A percentile compares a stretch with the other conserved stretches of the same genome.
phyloP scores from a whole-genome alignment of 1,284 basidiomycete genomes.

The Papiliotrema flavescens region DNA sequence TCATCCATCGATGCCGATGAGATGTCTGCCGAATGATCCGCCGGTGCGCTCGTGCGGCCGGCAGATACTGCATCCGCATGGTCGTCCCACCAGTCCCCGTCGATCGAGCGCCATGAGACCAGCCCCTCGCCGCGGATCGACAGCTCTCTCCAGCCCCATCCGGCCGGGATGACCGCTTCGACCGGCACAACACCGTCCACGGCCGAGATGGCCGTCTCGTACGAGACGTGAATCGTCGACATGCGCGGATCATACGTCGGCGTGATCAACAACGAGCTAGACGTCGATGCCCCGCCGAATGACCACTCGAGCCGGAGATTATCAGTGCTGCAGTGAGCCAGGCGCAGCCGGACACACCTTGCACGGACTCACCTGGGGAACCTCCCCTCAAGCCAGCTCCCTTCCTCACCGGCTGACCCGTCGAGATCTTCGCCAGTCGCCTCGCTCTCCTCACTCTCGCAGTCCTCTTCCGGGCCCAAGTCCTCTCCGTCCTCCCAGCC shows the following conservation, averaged over 20 bases:
- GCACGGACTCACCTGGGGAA: slow-evolving; percentile 33
- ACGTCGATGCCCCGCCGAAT: slow-evolving; percentile 13
- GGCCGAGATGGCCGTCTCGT: slow-evolving; percentile 9
- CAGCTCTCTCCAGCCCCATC: slow-evolving; percentile 39
- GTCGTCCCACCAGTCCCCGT: slow-evolving; percentile 19
- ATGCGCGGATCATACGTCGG: slow-evolving; percentile 21
- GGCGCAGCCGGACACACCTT: not conserved
- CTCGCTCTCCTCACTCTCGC: slow-evolving; percentile 9
- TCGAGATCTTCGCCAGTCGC: slow-evolving; percentile 17
- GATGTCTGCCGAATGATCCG: not conserved
- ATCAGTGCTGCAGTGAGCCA: slow-evolving; percentile 29
- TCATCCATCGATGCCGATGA: slow-evolving; percentile 13
- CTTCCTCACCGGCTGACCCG: too few species aligned
- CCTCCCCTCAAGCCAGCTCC: slow-evolving; percentile 38
- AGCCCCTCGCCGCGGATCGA: slow-evolving; percentile 29
- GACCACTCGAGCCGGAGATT: slow-evolving; percentile 35
- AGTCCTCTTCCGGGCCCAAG: slow-evolving; percentile 15
- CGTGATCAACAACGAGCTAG: slow-evolving; percentile 18
- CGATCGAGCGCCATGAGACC: slow-evolving; percentile 26
- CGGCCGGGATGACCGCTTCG: slow-evolving; percentile 28
- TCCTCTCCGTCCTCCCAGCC: slow-evolving; percentile 40
- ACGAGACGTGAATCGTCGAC: slow-evolving; percentile 25
- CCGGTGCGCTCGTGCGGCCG: slow-evolving; percentile 6
- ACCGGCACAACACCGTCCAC: slow-evolving; percentile 6
- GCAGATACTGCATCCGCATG: too few species aligned